These are phyloP conservation scores for Gardenia jasminoides DNA, from an alignment of 257 asterid genomes.

Conservation along the genomic window DNA sequence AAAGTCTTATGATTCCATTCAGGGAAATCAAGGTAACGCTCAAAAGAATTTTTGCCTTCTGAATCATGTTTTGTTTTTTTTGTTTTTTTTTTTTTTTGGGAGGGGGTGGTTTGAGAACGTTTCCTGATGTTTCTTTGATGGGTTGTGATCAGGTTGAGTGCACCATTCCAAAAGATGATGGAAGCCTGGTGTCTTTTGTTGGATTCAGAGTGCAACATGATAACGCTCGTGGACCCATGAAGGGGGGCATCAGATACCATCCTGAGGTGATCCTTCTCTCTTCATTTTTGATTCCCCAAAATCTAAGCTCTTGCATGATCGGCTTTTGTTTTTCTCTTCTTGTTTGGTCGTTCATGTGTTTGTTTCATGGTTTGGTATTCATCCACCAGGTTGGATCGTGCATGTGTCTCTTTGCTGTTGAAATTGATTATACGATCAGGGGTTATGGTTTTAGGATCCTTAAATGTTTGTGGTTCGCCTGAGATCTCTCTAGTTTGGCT, in stretches of 20 bases:
- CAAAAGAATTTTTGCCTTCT: neutral
- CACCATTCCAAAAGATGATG: conserved; percentile 91
- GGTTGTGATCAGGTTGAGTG: conserved; percentile 80
- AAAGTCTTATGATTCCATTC: conserved; percentile 86
- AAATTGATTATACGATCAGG: neutral
- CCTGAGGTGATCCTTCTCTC: conserved; percentile 61
- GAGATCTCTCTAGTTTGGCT: neutral
- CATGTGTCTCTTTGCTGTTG: neutral
- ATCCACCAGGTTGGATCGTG: neutral
- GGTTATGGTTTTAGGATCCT: neutral
- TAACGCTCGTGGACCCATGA: conserved; percentile 96
- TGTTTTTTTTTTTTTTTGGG: neutral
- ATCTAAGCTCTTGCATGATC: neutral
- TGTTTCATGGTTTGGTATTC: neutral
- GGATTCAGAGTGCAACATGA: conserved; percentile 96
- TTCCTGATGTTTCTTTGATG: conserved; percentile 5
- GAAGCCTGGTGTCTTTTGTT: conserved; percentile 74
- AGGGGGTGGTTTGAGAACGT: neutral
- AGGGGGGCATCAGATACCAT: conserved; percentile 99
- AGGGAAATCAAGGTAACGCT: conserved; percentile 80
- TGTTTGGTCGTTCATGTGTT: neutral
- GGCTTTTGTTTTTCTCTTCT: neutral
- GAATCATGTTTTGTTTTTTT: neutral
- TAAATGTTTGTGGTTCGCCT: neutral
- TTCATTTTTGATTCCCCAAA: neutral